Evolutionary conservation across 257 asterid genomes (phyloP).

Genomic region (Handroanthus guayacan): DNA sequence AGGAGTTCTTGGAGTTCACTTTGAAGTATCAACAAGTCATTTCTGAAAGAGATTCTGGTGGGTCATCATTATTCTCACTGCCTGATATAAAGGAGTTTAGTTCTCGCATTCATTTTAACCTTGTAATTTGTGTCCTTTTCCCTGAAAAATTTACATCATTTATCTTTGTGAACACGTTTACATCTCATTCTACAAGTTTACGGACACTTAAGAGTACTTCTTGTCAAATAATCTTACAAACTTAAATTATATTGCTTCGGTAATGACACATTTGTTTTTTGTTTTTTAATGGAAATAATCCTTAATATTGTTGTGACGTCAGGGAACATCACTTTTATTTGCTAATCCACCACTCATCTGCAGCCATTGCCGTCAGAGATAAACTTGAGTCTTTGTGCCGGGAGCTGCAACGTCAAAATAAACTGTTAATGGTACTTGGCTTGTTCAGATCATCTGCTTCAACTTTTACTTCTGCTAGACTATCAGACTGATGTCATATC

Average conservation of each 20-base stretch:
- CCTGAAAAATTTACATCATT: not conserved
- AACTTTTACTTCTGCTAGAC: slow-evolving; percentile 24
- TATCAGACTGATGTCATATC: slow-evolving; percentile 17
- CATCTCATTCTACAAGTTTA: slow-evolving; percentile 15
- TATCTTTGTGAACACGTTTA: not conserved
- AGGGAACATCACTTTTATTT: slow-evolving; percentile 4
- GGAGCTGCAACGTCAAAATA: slow-evolving; percentile 98
- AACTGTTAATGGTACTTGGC: slow-evolving; percentile 71
- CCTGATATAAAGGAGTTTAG: slow-evolving; percentile 27
- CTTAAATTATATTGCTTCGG: slow-evolving; percentile 27
- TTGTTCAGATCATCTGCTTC: slow-evolving; percentile 31
- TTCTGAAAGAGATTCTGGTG: slow-evolving; percentile 97
- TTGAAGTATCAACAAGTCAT: slow-evolving; percentile 87
- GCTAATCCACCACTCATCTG: slow-evolving; percentile 46
- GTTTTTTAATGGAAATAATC: slow-evolving; percentile 4
- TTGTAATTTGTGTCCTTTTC: not conserved
- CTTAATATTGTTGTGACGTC: slow-evolving; percentile 16
- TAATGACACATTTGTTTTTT: slow-evolving; percentile 1
- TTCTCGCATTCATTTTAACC: slow-evolving; percentile 17
- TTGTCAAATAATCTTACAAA: slow-evolving; percentile 7
- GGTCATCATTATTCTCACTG: slow-evolving; percentile 34
- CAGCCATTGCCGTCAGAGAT: slow-evolving; percentile 92
- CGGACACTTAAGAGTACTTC: slow-evolving; percentile 2
- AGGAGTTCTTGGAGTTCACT: slow-evolving; percentile 90
- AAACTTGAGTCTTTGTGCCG: slow-evolving; percentile 97